phyloP scores from a whole-genome alignment of 371 early-diverging fungal genomes.

The Circinella umbellata region DNA sequence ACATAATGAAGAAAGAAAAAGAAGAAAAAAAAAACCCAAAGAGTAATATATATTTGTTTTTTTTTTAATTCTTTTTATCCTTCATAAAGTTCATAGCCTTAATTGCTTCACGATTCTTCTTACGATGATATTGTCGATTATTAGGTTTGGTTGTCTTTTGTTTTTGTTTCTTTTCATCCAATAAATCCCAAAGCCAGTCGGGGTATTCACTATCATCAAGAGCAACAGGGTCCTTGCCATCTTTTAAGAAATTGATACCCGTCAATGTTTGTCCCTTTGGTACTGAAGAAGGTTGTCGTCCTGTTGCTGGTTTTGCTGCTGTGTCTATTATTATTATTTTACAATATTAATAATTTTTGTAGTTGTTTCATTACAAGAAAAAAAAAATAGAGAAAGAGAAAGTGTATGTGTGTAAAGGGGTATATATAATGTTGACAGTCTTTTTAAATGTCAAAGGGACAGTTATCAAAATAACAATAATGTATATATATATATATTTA shows the following conservation, averaged over 20 bases:
- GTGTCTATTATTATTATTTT: background rate
- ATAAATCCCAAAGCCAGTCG: constrained; percentile 89
- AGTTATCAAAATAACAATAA: background rate
- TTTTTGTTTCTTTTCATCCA: constrained; percentile 66
- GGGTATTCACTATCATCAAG: constrained; percentile 88
- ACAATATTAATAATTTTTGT: background rate
- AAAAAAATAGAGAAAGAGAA: background rate
- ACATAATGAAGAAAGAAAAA: too few species aligned
- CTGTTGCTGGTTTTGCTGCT: constrained; percentile 1
- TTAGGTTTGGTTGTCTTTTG: constrained; percentile 51
- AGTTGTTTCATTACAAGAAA: background rate
- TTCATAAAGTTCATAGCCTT: constrained; percentile 81
- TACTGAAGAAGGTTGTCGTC: constrained; percentile 56
- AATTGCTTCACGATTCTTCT: constrained; percentile 69
- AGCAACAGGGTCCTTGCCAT: constrained; percentile 87
- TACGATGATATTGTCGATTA: constrained; percentile 69
- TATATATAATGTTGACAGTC: too few species aligned
- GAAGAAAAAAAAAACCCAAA: too few species aligned
- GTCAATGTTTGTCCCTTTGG: constrained; percentile 83
- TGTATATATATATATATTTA: background rate
- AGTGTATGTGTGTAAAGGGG: too few species aligned
- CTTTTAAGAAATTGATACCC: constrained; percentile 84
- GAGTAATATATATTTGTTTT: too few species aligned
- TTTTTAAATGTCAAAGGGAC: background rate
- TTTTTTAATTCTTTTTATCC: constrained; percentile 69